Conservation (phyloP, 2,329 filamentous ascomycete genomes). For the Atkinsonella texensis region DNA sequence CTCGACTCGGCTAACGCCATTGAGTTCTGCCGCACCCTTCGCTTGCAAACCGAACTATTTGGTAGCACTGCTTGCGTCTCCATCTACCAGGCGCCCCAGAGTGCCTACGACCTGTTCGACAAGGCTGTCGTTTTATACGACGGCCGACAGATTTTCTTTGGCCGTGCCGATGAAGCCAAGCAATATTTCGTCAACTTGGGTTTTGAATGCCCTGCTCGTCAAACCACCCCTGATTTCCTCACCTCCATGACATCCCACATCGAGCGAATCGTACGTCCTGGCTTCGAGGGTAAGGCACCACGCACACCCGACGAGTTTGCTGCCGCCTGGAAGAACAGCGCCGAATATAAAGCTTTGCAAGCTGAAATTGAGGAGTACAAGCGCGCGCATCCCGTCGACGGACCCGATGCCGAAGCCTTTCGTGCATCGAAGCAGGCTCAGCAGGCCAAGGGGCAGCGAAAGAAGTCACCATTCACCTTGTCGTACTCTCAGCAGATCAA, state of each 20-base stretch:
- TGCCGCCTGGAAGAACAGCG: conserved; percentile 42
- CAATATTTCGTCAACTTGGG: conserved; percentile 56
- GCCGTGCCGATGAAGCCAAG: conserved; percentile 45
- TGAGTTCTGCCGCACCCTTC: conserved; percentile 61
- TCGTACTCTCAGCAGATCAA: conserved; percentile 64
- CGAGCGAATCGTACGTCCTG: conserved; percentile 43
- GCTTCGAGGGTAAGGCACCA: conserved; percentile 43
- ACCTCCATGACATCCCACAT: conserved; percentile 54
- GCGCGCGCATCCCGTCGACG: conserved; percentile 37
- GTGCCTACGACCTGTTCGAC: conserved; percentile 52
- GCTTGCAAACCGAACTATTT: conserved; percentile 55
- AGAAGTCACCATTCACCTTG: conserved; percentile 70
- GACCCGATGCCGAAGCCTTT: conserved; percentile 45
- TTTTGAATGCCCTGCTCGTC: conserved; percentile 53
- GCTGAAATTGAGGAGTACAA: conserved; percentile 46
- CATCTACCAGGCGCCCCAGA: conserved; percentile 60
- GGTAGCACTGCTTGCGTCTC: conserved; percentile 55
- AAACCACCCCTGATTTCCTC: conserved; percentile 60
- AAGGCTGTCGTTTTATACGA: neutral
- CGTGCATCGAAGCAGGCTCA: conserved; percentile 40
- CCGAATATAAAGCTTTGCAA: conserved; percentile 37
- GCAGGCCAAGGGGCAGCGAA: conserved; percentile 46
- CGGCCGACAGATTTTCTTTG: conserved; percentile 45
- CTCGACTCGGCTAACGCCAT: conserved; percentile 65
- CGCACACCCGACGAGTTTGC: conserved; percentile 52